Evolutionary conservation across 1,284 basidiomycete genomes (phyloP).

Genomic region (Abortiporus biennis): DNA sequence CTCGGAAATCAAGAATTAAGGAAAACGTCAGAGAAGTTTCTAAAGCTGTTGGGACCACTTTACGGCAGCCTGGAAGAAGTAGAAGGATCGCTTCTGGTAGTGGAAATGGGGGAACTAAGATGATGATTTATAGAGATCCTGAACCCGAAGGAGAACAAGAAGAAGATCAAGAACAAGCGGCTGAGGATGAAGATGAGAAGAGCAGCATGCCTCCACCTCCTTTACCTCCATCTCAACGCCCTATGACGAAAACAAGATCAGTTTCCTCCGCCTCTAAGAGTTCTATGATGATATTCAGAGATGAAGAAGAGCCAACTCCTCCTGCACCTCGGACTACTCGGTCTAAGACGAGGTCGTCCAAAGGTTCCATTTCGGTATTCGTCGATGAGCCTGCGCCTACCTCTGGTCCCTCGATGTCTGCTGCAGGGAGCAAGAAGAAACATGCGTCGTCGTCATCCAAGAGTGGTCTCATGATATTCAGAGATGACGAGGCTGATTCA

Average conservation of each 20-base stretch:
- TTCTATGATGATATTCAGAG: conserved; percentile 8
- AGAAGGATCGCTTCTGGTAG: conserved; percentile 39
- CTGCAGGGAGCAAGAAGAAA: not conserved
- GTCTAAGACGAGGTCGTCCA: not conserved
- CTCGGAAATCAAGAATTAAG: conserved; percentile 67
- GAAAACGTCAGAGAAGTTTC: conserved; percentile 66
- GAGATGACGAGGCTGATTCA: conserved; percentile 8
- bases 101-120: conserved; percentile 3
- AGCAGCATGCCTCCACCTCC: conserved; percentile 20
- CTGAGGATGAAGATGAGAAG: conserved; percentile 9
- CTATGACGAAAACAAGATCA: not conserved
- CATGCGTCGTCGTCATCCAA: conserved; percentile 4
- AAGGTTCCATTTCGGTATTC: not conserved
- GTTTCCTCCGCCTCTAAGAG: conserved; percentile 3
- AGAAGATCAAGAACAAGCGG: not conserved
- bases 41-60: conserved; percentile 57
- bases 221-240: not conserved
- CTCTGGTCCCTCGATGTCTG: not conserved
- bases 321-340: not conserved
- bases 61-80: conserved; percentile 53
- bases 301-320: too few relatives aligned
- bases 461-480: conserved; percentile 10
- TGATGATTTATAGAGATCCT: conserved; percentile 10
- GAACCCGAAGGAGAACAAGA: conserved; percentile 5
- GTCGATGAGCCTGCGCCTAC: not conserved